Percentiles rank a stretch among this genome's conserved stretches.
These are phyloP conservation scores for Hysterium pulicare DNA, from an alignment of 2,329 filamentous ascomycete species.

Conservation along the genomic window DNA sequence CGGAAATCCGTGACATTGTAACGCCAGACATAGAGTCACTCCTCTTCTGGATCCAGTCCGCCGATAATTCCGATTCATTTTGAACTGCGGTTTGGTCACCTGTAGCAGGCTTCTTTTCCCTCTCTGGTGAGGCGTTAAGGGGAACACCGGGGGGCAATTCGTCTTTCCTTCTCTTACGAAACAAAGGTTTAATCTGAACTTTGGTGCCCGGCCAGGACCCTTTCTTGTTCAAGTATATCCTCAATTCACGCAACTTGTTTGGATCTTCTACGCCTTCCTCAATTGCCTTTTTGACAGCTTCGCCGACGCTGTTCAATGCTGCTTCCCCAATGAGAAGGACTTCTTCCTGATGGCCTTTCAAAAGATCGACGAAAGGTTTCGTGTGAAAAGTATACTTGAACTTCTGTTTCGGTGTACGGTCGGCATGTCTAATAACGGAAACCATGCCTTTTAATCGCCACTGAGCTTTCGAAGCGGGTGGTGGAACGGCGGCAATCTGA, in stretches of 20 bases:
- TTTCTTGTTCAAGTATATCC: slow-evolving; percentile 87
- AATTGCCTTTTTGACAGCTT: slow-evolving; percentile 80
- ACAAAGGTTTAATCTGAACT: slow-evolving; percentile 99
- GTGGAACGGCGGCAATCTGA: slow-evolving; percentile 37
- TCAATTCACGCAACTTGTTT: slow-evolving; percentile 78
- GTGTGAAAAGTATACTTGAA: slow-evolving; percentile 99
- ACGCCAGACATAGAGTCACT: slow-evolving; percentile 86
- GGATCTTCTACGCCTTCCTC: slow-evolving; percentile 77
- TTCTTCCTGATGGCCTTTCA: slow-evolving; percentile 95
- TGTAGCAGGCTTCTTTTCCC: slow-evolving; percentile 10
- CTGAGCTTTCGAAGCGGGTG: slow-evolving; percentile 72
- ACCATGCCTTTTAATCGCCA: slow-evolving; percentile 99
- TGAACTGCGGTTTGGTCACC: slow-evolving; percentile 17
- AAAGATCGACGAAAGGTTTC: slow-evolving; percentile 87
- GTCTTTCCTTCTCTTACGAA: slow-evolving; percentile 77
- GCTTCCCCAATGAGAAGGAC: slow-evolving; percentile 90
- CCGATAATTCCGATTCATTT: slow-evolving; percentile 19
- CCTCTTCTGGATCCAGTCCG: slow-evolving; percentile 25
- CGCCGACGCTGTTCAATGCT: slow-evolving; percentile 81
- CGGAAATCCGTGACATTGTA: slow-evolving; percentile 90
- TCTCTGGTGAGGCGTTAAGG: slow-evolving; percentile 29
- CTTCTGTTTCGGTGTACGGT: slow-evolving; percentile 97
- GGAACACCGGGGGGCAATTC: slow-evolving; percentile 43
- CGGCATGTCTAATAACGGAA: slow-evolving; percentile 91
- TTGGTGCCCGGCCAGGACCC: slow-evolving; percentile 94